Evolutionary conservation across 768 basidiomycete species (phyloP).

Genomic region (Amyloporia xantha): DNA sequence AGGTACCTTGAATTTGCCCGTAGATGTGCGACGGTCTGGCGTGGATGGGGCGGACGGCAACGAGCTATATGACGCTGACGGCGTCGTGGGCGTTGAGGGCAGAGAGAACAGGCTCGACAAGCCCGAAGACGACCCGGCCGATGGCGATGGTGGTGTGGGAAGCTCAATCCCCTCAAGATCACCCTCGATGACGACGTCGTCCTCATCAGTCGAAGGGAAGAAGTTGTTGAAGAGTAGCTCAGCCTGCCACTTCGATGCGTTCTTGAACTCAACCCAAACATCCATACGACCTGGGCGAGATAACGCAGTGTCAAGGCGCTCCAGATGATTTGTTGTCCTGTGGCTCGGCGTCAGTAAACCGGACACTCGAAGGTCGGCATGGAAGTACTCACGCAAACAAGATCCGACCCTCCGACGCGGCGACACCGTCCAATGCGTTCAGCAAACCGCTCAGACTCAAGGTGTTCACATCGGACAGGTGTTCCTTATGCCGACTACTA

Average conservation of each 20-base stretch:
- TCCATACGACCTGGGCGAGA: slow-evolving; percentile 92
- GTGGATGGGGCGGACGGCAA: slow-evolving; percentile 13
- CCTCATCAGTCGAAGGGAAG: slow-evolving; percentile 69
- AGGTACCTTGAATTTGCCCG: slow-evolving; percentile 12
- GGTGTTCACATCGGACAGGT: slow-evolving; percentile 73
- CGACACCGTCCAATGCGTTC: slow-evolving; percentile 83
- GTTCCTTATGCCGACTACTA: slow-evolving; percentile 42
- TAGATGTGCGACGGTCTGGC: background rate
- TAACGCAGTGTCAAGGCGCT: slow-evolving; percentile 83
- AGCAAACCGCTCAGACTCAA: slow-evolving; percentile 75
- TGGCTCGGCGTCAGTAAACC: slow-evolving; percentile 4
- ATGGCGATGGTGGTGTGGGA: slow-evolving; percentile 30
- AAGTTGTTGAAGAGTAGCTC: slow-evolving; percentile 86
- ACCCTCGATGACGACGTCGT: slow-evolving; percentile 30
- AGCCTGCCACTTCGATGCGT: slow-evolving; percentile 79
- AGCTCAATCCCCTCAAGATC: slow-evolving; percentile 44
- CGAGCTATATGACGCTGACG: slow-evolving; percentile 23
- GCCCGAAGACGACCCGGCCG: slow-evolving; percentile 30
- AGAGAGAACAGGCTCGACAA: slow-evolving; percentile 44
- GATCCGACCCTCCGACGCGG: slow-evolving; percentile 80
- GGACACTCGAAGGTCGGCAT: background rate
- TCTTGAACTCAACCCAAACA: slow-evolving; percentile 88
- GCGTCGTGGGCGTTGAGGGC: slow-evolving; percentile 32
- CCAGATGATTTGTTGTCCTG: slow-evolving; percentile 88
- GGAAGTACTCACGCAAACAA: slow-evolving; percentile 70